Conservation (phyloP, 139 green algal species). For the Picochlorum sp. region DNA sequence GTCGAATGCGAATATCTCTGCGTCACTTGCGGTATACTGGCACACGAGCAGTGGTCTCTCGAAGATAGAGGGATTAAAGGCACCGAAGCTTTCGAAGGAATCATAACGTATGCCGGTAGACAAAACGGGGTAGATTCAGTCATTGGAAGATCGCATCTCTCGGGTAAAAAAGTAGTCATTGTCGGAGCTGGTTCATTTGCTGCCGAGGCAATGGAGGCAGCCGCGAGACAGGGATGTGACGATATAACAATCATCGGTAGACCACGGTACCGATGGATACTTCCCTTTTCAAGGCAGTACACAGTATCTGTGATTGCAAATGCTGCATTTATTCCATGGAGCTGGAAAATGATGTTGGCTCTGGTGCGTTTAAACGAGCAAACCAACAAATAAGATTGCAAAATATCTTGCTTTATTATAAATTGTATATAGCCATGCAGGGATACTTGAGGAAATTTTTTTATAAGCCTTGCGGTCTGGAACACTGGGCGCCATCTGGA, state of each 20-base stretch:
- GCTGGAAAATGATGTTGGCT: conserved; percentile 3
- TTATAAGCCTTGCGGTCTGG: conserved; percentile 6
- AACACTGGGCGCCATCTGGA: neutral
- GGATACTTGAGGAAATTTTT: conserved; percentile 1
- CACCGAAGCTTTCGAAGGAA: conserved; percentile 1
- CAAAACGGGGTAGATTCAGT: conserved; percentile 3
- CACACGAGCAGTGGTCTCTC: neutral
- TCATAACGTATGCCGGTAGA: conserved; percentile 6
- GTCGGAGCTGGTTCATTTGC: conserved; percentile 22
- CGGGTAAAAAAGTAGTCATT: conserved; percentile 15
- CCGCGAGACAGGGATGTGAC: neutral
- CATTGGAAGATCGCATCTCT: neutral
- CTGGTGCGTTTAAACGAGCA: neutral
- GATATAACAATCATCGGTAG: conserved; percentile 15
- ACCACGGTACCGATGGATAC: conserved; percentile 13
- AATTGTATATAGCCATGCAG: neutral
- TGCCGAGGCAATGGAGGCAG: conserved; percentile 13
- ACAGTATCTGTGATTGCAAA: conserved; percentile 5
- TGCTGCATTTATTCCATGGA: conserved; percentile 10
- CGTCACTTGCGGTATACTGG: conserved; percentile 10
- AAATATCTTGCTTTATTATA: neutral
- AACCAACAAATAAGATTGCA: neutral
- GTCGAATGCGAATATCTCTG: conserved; percentile 3
- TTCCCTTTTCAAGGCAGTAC: conserved; percentile 21
- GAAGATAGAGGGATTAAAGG: conserved; percentile 7